Evolutionary conservation across 345 rosid genomes (phyloP), one percentile per base, ranked within the genome.

Genomic region (Acer negundo): DNA sequence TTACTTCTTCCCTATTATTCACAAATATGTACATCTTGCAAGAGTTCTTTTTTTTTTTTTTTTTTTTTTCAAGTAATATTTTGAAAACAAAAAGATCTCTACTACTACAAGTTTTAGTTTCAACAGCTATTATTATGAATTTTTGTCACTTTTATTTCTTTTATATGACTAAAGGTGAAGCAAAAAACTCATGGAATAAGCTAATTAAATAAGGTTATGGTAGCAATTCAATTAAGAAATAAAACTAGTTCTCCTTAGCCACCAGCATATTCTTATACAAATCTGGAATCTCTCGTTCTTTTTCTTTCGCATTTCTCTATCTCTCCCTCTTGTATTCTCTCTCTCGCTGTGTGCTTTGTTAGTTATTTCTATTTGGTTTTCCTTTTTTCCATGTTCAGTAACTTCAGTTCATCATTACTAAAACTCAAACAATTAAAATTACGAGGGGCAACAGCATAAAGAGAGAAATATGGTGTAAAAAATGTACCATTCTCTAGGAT

Each of bases 401-500:
- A 35, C 38, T 46, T 46, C 15, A 11, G 49, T 10, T 46, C 49
- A 46, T 46, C 49, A 11, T 2, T 46, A 10, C 10, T 46, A 46
- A 46, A 46, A 46, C 49, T 46, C 12, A 46, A 46, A 46, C 49
- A 46, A 46, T 53, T 49, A 49, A 49, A 16, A 53, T 53, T 53
- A 19, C 16, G 58, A 5, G 58, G n/a, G n/a, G 20, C 63, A 19
- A 20, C 24, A 22, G 11, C 77, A 76, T 61, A 24, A 75, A 69
- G 46, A 17, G 35, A 24, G 65, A 26, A 72, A 62, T 16, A 38
- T 51, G 15, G 22, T 19, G 62, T 10, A 24, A 53, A 73, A 77
- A 24, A 49, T 31, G 12, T 83, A 89, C 97, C 97, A 96, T 81
- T 96, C 99, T 82, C 85, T 90, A 19, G 98, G 99, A 91, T 96